Evolutionary conservation across 441 rosid species (phyloP).

Genomic region (Mallotus repandus): DNA sequence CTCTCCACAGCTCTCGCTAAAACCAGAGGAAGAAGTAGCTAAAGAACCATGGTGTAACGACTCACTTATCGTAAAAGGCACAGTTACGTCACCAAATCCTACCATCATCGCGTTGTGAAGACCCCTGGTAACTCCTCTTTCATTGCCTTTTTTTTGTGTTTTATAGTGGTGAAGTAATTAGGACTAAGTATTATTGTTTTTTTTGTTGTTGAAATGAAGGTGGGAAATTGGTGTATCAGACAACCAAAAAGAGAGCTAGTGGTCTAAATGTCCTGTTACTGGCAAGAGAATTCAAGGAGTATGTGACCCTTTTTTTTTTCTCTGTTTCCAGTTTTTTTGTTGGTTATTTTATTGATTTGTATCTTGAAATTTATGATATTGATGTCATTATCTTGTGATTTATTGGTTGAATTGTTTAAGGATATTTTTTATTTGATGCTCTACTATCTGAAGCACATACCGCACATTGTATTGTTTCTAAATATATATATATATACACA

Average conservation of each 20-base stretch:
- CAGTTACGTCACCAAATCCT: conserved; percentile 84
- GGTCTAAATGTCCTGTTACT: conserved; percentile 81
- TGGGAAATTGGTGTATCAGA: conserved; percentile 80
- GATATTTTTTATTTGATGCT: no score
- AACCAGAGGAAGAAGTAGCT: not conserved
- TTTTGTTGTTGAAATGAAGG: conserved; percentile 35
- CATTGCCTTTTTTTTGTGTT: not conserved
- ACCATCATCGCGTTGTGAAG: no score
- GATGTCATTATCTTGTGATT: not conserved
- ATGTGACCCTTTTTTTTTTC: conserved; percentile 14
- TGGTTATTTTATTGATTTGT: not conserved
- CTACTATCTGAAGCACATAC: no score
- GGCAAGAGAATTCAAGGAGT: conserved; percentile 91
- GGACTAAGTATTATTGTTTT: not conserved
- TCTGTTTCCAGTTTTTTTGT: not conserved
- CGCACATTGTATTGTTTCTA: no score
- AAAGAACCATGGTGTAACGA: conserved; percentile 69
- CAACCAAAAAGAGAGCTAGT: conserved; percentile 82
- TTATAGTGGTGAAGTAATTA: not conserved
- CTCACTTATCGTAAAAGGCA: conserved; percentile 76
- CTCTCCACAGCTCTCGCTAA: not conserved
- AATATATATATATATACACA: no score
- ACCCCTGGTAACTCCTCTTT: conserved; percentile 57
- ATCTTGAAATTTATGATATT: not conserved
- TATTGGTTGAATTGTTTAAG: not conserved